Base-by-base conservation (phyloP, 1,284 basidiomycete genomes). In the Fistulina hepatica region DNA sequence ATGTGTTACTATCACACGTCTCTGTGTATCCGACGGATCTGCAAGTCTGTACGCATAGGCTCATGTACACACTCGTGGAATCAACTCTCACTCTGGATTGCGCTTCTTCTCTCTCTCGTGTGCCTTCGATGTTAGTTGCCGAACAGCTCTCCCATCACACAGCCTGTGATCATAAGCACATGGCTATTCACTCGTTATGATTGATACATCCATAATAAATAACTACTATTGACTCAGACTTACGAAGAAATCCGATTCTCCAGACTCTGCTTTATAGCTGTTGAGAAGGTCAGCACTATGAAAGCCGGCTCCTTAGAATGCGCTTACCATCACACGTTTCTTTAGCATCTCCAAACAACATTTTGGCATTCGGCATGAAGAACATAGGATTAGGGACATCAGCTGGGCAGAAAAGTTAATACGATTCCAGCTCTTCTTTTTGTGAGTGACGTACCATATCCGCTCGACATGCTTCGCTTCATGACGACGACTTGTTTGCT, bases 361-460 rank as follows among this genome's bases (percentile, higher is more conserved):
- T 90, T 62, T 81, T 83, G 31, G 85, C 83, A 40, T 80, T 79
- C 20, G 77, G 74, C 76, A 88, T 86, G 59, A 78, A 90, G 66
- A 90, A 90, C 74, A 90, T 81, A 16, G 85, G 85, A 57, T 89
- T 89, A 17, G 82, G 84, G 13, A 88, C 83, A 53, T 88, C 84
- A 41, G 85, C 84, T 84, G 53, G 44, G 50, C 32, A 46, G 41
- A 23, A 43, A 32, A 39, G 30, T 24, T 23, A 42, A 34, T 36
- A 33, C 25, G 17, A 36, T 7, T 33, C 20, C 16, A 20, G 40
- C 25, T 28, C 35, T 37, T 32, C 38, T 17, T 32, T 19, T 7
- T 33, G 13, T 32, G 25, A 15, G 30, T n/a, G 8, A 54, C 66
- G 33, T 43, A 81, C 81, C 82, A 54, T 86, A 86, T 33, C 82